phyloP scores from a whole-genome alignment of 108 stramenopile genomes.

The Aurantiochytrium sp. region DNA sequence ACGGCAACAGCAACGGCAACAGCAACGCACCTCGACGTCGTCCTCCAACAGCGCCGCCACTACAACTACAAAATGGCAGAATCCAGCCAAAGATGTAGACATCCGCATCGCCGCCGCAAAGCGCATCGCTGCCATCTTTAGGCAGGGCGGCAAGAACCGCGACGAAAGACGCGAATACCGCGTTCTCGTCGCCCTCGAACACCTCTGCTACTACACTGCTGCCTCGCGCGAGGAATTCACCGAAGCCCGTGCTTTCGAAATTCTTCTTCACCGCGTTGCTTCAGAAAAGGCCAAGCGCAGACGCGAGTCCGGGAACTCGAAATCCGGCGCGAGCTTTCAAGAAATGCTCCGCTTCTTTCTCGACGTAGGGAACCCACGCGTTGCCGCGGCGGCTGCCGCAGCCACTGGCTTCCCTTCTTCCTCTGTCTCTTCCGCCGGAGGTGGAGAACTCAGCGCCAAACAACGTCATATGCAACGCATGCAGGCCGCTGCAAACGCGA shows the following conservation, averaged over 20 bases:
- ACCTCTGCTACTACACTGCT: not conserved
- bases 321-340: not conserved
- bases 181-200: not conserved
- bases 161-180: slow-evolving; percentile 4
- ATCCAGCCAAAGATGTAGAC: not conserved
- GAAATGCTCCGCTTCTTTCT: not conserved
- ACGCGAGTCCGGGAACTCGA: not conserved
- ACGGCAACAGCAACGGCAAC: too few species aligned
- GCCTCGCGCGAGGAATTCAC: not conserved
- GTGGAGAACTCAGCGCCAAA: not conserved
- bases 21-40: too few species aligned
- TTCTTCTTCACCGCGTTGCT: not conserved
- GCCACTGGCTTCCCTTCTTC: not conserved
- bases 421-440: not conserved
- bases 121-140: not conserved
- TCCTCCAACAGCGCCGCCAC: too few species aligned
- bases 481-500: not conserved
- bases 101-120: not conserved
- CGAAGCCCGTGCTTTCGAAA: not conserved
- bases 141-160: not conserved
- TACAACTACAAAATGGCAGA: not conserved
- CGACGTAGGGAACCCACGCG: not conserved
- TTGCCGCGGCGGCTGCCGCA: not conserved
- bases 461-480: not conserved
- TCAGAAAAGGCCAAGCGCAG: slow-evolving; percentile 16